phyloP scores from a whole-genome alignment of 495 filamentous ascomycete species.

The Trichodelitschia bisporula region DNA sequence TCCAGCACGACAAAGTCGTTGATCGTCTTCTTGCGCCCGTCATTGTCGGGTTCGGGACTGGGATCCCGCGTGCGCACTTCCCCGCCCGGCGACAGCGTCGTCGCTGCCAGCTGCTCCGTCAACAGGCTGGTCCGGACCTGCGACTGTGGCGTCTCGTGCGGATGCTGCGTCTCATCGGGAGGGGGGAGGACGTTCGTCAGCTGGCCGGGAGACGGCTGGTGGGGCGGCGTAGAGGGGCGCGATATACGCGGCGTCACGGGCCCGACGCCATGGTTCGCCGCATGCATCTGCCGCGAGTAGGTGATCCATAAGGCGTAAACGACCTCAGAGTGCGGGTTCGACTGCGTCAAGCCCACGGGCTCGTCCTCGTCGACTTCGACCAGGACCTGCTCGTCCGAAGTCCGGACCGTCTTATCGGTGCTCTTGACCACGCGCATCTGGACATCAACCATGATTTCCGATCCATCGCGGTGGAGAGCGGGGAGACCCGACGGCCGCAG shows the following conservation, averaged over 20 bases:
- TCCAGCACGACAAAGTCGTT: slow-evolving; percentile 80
- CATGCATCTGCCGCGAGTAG: slow-evolving; percentile 80
- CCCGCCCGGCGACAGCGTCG: neutral
- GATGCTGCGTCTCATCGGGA: neutral
- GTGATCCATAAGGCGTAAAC: slow-evolving; percentile 95
- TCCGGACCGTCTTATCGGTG: slow-evolving; percentile 21
- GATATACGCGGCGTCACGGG: slow-evolving; percentile 31
- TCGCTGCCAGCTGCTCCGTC: slow-evolving; percentile 33
- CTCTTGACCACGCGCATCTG: slow-evolving; percentile 79
- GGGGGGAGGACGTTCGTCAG: neutral
- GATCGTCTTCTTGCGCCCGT: slow-evolving; percentile 50
- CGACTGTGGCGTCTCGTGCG: neutral
- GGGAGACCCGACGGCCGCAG: slow-evolving; percentile 57
- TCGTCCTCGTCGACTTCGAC: slow-evolving; percentile 21
- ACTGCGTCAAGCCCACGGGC: slow-evolving; percentile 5
- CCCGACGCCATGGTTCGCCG: slow-evolving; percentile 29
- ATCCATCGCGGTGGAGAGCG: slow-evolving; percentile 71
- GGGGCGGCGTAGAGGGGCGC: slow-evolving; percentile 38
- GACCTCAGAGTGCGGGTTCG: slow-evolving; percentile 35
- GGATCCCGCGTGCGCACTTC: neutral
- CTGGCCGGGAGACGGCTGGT: slow-evolving; percentile 60
- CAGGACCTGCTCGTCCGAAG: neutral
- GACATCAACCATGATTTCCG: slow-evolving; percentile 74
- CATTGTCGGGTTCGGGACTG: neutral
- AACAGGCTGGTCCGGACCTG: slow-evolving; percentile 25